Evolutionary conservation across 306 rosid genomes (phyloP).

Genomic region (Glycyrrhiza uralensis): DNA sequence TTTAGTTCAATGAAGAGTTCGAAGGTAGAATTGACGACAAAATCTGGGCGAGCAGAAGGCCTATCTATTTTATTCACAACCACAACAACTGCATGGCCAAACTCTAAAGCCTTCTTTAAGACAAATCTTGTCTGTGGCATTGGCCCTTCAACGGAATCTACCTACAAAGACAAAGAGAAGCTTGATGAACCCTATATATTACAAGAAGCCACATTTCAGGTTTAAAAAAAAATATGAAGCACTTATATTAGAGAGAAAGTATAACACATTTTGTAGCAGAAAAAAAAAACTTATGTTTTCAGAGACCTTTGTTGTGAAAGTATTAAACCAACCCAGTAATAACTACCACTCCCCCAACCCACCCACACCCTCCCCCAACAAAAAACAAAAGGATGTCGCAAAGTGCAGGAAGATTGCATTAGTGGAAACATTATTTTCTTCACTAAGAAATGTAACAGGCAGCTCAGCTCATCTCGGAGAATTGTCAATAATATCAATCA

Average conservation of each 20-base stretch:
- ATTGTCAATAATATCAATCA: neutral
- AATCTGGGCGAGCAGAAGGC: slow-evolving; percentile 93
- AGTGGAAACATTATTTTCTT: neutral
- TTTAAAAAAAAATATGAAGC: neutral
- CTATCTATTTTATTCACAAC: slow-evolving; percentile 97
- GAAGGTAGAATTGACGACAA: slow-evolving; percentile 87
- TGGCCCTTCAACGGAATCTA: slow-evolving; percentile 99
- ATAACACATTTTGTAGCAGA: neutral
- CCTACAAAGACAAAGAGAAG: slow-evolving; percentile 51
- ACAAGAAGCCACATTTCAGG: slow-evolving; percentile 7
- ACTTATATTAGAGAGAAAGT: neutral
- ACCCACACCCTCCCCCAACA: neutral
- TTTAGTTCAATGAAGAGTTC: slow-evolving; percentile 95
- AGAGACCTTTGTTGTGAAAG: neutral
- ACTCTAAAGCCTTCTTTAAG: slow-evolving; percentile 95
- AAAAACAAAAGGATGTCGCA: neutral
- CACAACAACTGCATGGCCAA: slow-evolving; percentile 96
- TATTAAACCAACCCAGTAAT: neutral
- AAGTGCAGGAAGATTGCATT: neutral
- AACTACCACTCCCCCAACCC: neutral
- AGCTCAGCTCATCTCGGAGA: neutral
- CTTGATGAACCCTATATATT: slow-evolving; percentile 7
- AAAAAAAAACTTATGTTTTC: neutral
- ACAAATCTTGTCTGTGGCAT: slow-evolving; percentile 99
- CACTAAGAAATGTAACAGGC: slow-evolving; percentile 15